Base-by-base conservation (phyloP, 2,329 filamentous ascomycete species). In the Xylaria sp. region DNA sequence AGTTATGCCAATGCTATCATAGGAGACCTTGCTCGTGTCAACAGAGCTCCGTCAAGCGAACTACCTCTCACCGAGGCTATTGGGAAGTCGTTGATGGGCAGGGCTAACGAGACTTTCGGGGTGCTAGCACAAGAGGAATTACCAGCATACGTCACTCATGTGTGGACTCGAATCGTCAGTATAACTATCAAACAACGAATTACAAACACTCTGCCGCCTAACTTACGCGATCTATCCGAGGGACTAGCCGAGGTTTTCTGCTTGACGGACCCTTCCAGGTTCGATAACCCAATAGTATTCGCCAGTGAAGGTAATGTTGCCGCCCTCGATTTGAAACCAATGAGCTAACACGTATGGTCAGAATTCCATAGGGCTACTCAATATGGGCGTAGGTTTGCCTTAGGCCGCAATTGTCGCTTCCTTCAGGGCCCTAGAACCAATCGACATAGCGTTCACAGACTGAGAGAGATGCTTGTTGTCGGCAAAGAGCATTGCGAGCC, bases 321-420 rank as follows among this genome's bases (percentile, higher is more conserved):
- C 58, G 2, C 15, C 18, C 3, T 28, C n/a, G 28, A 43, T 60
- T 15, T 59, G 52, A 41, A 55, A 52, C 28, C 28, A 41, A 15
- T 43, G 32, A 12, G 56, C 66, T 73, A 60, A 73, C 53, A 45
- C 18, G 36, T 28, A 10, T 13, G 12, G 15, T 10, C 52, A 91
- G 91, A 92, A 78, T 94, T 93, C 72, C 87, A 92, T 72, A 85
- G 87, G 56, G 92, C 90, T 4, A 93, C 91, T 0, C 90, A 93
- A 71, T 94, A 93, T 74, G 90, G 90, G 4, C 88, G 91, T 80
- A 85, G 84, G 64, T 93, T 94, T 75, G 87, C 89, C 3, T 86
- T 94, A 20, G 92, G 92, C 0, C 87, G 90, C 36, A 94, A 94
- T 70, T 94, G 92, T 73, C 88, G 92, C 8, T 94, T 94, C 73